phyloP scores from a whole-genome alignment of 2,329 filamentous ascomycete genomes.

The Paecilomyces sp. region DNA sequence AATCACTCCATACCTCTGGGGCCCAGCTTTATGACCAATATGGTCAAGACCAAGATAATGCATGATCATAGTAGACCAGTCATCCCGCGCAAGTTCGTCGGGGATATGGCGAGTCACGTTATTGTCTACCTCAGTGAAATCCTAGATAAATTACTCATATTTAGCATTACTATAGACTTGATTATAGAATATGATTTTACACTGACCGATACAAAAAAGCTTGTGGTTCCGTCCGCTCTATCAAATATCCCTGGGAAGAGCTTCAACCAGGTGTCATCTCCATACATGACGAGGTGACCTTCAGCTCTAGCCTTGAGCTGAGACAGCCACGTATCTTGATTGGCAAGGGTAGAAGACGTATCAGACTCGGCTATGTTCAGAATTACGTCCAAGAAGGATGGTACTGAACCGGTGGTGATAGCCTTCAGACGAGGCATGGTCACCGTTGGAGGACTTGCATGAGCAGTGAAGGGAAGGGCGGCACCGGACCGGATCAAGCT shows the following conservation, averaged over 20 bases:
- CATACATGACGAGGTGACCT: slow-evolving; percentile 86
- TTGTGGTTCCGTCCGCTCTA: slow-evolving; percentile 84
- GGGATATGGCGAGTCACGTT: slow-evolving; percentile 92
- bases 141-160: slow-evolving; percentile 44
- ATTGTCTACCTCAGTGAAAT: slow-evolving; percentile 95
- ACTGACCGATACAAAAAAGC: slow-evolving; percentile 94
- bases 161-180: slow-evolving; percentile 7
- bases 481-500: slow-evolving; percentile 77
- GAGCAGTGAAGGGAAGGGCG: slow-evolving; percentile 88
- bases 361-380: slow-evolving; percentile 94
- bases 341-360: slow-evolving; percentile 75
- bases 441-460: slow-evolving; percentile 93
- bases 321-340: slow-evolving; percentile 92
- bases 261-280: slow-evolving; percentile 97
- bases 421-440: slow-evolving; percentile 98
- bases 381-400: slow-evolving; percentile 94
- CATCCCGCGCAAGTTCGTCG: slow-evolving; percentile 63
- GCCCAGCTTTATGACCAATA: slow-evolving; percentile 94
- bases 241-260: slow-evolving; percentile 86
- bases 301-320: slow-evolving; percentile 69
- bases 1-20: slow-evolving; percentile 54
- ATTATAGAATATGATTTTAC: slow-evolving; percentile 1
- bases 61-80: slow-evolving; percentile 91
- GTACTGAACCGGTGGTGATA: slow-evolving; percentile 95
- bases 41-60: slow-evolving; percentile 96